Evolutionary conservation across 257 asterid species (phyloP), one percentile per base, ranked within the genome.

Genomic region (Handroanthus guayacan): DNA sequence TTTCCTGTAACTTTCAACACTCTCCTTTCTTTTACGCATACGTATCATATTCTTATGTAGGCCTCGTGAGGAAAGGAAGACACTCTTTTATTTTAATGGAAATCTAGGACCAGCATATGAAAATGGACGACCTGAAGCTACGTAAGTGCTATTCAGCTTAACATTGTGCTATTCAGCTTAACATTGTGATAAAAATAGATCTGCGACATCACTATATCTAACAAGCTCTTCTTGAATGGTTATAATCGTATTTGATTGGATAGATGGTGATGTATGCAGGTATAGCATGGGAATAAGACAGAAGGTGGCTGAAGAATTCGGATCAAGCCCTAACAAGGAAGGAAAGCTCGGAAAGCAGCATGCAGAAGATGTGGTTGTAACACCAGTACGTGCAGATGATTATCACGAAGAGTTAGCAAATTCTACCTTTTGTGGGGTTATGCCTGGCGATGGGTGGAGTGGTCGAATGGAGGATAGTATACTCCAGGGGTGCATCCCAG

Each of bases 361-460:
- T 6, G 78, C 89, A 5, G 54, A 86, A 45, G 98, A 95, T 79
- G 98, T 91, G 70, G 79, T 89, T 12, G 99, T 95, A 82, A 95
- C 97, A 75, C 81, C 94, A 38, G 9, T 74, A 44, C 99, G 98
- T 54, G 76, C 89, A 54, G 87, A 85, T 11, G 80, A 88, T 81
- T 95, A 95, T 73, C 88, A 88, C 4, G 87, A 82, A 74, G 96
- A 91, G 80, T 62, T 95, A 78, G 97, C 92, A 12, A 93, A 73
- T 67, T 92, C 99, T 8, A 65, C 76, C 58, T 95, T 95, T 72
- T 95, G 99, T 72, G 99, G 99, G 75, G 98, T 95, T 45, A 92
- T 95, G 99, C 99, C 99, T 38, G 99, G 99, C 77, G 99, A 95
- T 71, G 99, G 99, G 50, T 95, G 99, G 99, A 93, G 99, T 57